Base-by-base conservation (phyloP, 352 stramenopile species). In the Phytophthora melonis region DNA sequence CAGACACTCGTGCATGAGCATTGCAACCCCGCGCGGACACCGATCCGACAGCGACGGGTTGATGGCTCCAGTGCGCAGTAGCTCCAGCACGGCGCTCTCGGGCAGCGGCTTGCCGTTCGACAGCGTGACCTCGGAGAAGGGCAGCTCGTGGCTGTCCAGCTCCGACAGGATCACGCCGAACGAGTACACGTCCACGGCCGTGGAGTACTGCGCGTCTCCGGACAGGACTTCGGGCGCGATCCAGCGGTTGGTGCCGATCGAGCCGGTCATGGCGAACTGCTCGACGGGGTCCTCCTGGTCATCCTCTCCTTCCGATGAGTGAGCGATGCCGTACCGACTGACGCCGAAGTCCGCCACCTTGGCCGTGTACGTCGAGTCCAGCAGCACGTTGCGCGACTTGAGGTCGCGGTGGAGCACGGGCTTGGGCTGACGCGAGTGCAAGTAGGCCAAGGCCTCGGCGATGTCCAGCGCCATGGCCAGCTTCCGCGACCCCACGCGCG, bases 261-360 rank as follows among this genome's bases (percentile, higher is more conserved):
- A 77, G 13, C 64, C 58, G 1, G 80, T 84, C 62, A 76, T 81
- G 2, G 67, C 66, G 11, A 73, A 60, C 7, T 65, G 34, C 10
- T 57, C 58, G 10, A 55, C 16, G 1, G 21, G 14, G 4, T 84
- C 62, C 14, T 85, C 68, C 4, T 74, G 60, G 21, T 60, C 65
- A n/a, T 76, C 71, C 39, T 74, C 62, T 36, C 59, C 62, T 68
- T 69, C 66, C 63, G 30, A 62, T 43, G 58, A 70, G 55, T 61
- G 70, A 63, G 66, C 63, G 41, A 83, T 63, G 54, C 75, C 71
- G 11, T 84, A 82, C 0, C 82, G 85, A 63, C 84, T 88, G 3
- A 91, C 76, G 0, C 87, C 86, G 68, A 95, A 95, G 53, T 93
- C 88, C 2, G 76, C 81, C 3, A 95, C 73, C 60, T 94, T 95